phyloP scores from a whole-genome alignment of 495 filamentous ascomycete species.

The Aspergillus ostianus region DNA sequence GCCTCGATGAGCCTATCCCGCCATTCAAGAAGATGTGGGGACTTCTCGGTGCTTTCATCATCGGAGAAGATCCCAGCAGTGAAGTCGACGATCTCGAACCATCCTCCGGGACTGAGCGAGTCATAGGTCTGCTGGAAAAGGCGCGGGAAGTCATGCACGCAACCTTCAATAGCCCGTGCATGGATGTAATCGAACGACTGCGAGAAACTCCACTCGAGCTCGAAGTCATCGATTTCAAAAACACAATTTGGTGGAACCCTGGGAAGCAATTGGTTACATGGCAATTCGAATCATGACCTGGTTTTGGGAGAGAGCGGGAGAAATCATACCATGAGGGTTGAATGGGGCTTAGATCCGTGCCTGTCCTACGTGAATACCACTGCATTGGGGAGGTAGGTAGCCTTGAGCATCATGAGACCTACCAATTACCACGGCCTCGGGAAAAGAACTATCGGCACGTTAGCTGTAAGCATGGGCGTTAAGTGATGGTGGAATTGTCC shows the following conservation, averaged over 20 bases:
- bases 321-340: constrained; percentile 46
- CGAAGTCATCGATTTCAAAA: constrained; percentile 34
- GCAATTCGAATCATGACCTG: background rate
- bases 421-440: constrained; percentile 19
- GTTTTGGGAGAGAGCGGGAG: constrained; percentile 27
- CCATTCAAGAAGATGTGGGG: constrained; percentile 26
- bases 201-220: constrained; percentile 27
- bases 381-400: background rate
- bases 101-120: constrained; percentile 40
- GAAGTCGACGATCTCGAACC: constrained; percentile 40
- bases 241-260: constrained; percentile 32
- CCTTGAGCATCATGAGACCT: background rate
- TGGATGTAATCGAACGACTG: constrained; percentile 33
- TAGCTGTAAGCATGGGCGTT: background rate
- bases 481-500: background rate
- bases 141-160: constrained; percentile 29
- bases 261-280: background rate
- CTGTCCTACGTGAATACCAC: constrained; percentile 11
- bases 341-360: constrained; percentile 51
- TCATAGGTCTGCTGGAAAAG: constrained; percentile 21
- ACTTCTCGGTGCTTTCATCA: constrained; percentile 29
- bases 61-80: constrained; percentile 35
- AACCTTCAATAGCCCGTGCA: constrained; percentile 34
- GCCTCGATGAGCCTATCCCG: constrained; percentile 21
- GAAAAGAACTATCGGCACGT: constrained; percentile 10